Base-by-base conservation (phyloP, 331 rosid genomes). In the Cydonia oblonga region DNA sequence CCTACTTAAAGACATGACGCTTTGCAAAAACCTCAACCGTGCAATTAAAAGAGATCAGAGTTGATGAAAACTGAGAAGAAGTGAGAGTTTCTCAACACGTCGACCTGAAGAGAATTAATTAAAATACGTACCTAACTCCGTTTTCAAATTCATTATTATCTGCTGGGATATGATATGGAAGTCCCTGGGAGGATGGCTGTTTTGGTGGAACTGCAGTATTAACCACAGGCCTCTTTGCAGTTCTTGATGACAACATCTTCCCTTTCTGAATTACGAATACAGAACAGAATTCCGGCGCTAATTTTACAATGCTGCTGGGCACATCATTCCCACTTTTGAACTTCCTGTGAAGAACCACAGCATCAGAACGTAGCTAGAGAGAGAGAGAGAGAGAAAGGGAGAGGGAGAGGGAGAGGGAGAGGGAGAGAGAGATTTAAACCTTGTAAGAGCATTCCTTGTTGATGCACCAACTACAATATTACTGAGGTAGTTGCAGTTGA, bases 201-300 rank as follows among this genome's bases (percentile, higher is more conserved):
- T 76, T 91, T 49, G 92, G 86, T 38, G 87, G 83, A 4, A 52
- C n/a, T 14, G 57, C 76, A n/a, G 75, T 40, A 29, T 86, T 89
- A 29, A 80, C 69, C 65, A 81, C 75, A 2, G 89, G 78, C 56
- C 97, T 87, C 23, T 64, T 73, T 0, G 99, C 96, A 20, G 90
- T 75, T 76, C 90, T 77, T 40, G 86, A 80, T 9, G 89, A 77
- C 29, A 87, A 62, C 79, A 87, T 70, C 90, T 95, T 95, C 83
- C 91, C 90, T 71, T 95, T 95, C 1, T 95, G 88, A 75, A 95
- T 88, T 18, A 95, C 83, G 40, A 86, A 89, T 6, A 95, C 99
- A 14, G 85, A 84, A 46, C 96, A 83, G 82, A 81, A 91, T 33
- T 85, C 92, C 6, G 99, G 97, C 56, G 87, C 96, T 59, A 83